phyloP scores from a whole-genome alignment of 345 rosid genomes.

The Rubroshorea leprosula region DNA sequence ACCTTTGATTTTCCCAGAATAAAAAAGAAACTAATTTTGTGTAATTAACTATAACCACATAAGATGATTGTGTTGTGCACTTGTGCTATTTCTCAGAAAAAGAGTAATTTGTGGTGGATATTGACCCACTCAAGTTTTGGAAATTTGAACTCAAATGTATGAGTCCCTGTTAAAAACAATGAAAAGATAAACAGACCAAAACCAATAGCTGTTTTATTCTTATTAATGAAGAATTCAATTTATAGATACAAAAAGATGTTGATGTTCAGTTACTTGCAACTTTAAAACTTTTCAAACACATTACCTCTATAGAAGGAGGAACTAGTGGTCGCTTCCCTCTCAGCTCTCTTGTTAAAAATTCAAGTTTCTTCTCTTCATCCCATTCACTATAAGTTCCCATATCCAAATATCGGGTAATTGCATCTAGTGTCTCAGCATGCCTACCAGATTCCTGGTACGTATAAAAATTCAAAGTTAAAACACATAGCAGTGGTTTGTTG shows the following conservation, averaged over 20 bases:
- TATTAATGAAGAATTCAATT: background rate
- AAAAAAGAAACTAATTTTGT: no score
- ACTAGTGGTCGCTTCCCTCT: slow-evolving; percentile 92
- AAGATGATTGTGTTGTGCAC: no score
- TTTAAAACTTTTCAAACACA: slow-evolving; percentile 11
- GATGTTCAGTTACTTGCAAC: background rate
- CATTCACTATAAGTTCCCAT: slow-evolving; percentile 94
- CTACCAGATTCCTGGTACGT: slow-evolving; percentile 76
- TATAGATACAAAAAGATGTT: background rate
- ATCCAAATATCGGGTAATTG: slow-evolving; percentile 78
- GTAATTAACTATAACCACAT: no score
- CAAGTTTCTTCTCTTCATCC: slow-evolving; percentile 90
- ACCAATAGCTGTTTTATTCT: background rate
- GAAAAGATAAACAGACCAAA: background rate
- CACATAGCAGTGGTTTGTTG: background rate
- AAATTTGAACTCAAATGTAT: no score
- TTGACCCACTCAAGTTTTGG: background rate
- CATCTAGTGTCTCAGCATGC: slow-evolving; percentile 82
- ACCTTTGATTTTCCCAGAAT: no score
- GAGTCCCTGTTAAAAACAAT: background rate
- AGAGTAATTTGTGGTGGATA: no score
- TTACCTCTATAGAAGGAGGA: slow-evolving; percentile 78
- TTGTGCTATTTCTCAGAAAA: no score
- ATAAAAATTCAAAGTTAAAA: slow-evolving; percentile 17
- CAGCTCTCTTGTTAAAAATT: slow-evolving; percentile 74